Conservation (phyloP, 2,329 filamentous ascomycete species). For the Teratosphaeria epicoccoides region DNA sequence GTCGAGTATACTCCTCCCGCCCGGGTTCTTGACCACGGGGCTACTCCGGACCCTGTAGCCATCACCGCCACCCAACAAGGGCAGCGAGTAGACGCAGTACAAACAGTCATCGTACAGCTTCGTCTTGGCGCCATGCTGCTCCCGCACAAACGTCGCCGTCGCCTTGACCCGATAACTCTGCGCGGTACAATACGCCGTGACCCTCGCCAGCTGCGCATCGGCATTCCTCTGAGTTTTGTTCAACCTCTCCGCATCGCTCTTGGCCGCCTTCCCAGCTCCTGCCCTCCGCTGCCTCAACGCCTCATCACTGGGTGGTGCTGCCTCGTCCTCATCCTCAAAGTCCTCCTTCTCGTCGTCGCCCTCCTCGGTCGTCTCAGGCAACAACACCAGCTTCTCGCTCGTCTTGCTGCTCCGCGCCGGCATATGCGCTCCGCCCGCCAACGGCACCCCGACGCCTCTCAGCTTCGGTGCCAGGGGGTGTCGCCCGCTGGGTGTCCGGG, state of each 20-base stretch:
- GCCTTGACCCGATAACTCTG: constrained; percentile 83
- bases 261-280: constrained; percentile 54
- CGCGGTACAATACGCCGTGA: constrained; percentile 94
- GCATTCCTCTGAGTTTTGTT: constrained; percentile 81
- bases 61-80: constrained; percentile 71
- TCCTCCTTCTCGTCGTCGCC: constrained; percentile 41
- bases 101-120: constrained; percentile 97
- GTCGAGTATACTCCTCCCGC: constrained; percentile 84
- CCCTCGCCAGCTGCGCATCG: constrained; percentile 60
- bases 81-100: constrained; percentile 89
- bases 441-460: constrained; percentile 39
- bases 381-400: constrained; percentile 89
- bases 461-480: constrained; percentile 46
- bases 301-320: constrained; percentile 54
- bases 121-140: constrained; percentile 78
- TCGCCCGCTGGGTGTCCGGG: constrained; percentile 38
- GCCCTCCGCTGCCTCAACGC: constrained; percentile 51
- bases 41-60: constrained; percentile 83
- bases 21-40: constrained; percentile 83
- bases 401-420: constrained; percentile 86
- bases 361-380: constrained; percentile 65
- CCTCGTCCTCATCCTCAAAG: constrained; percentile 47
- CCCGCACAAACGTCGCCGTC: constrained; percentile 79
- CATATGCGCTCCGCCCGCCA: constrained; percentile 37
- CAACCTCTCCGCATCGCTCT: constrained; percentile 87